A percentile compares a stretch with the other conserved stretches of the same genome.
Conservation (phyloP, 345 rosid genomes). For the Noccaea bulbosa region DNA sequence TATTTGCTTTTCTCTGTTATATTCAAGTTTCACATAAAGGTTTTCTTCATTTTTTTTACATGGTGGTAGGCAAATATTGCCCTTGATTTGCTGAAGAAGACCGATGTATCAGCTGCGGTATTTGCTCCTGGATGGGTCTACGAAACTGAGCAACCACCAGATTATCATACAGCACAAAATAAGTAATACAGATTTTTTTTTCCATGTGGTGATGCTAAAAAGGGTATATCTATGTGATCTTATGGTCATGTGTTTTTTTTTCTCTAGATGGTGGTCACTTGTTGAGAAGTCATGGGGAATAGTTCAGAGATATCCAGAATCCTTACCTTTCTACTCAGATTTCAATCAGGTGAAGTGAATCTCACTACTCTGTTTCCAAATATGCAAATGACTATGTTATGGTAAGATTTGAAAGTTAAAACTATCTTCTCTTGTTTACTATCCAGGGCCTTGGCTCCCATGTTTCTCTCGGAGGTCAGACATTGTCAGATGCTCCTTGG, state of each 20-base stretch:
- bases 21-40: background rate
- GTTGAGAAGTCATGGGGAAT: constrained; percentile 81
- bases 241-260: constrained; percentile 17
- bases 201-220: constrained; percentile 9
- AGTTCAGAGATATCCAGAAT: constrained; percentile 59
- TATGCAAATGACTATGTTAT: background rate
- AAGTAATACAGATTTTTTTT: constrained; percentile 45
- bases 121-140: constrained; percentile 96
- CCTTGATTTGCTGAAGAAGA: constrained; percentile 68
- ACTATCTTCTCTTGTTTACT: constrained; percentile 9
- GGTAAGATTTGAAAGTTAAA: constrained; percentile 5
- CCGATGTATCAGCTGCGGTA: constrained; percentile 73
- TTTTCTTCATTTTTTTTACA: background rate
- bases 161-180: constrained; percentile 77
- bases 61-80: constrained; percentile 67
- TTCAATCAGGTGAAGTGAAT: constrained; percentile 61
- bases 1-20: background rate
- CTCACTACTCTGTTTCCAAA: background rate
- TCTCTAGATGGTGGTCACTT: constrained; percentile 80
- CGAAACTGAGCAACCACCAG: constrained; percentile 69
- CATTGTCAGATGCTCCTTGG: constrained; percentile 55
- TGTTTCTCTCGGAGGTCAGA: constrained; percentile 54
- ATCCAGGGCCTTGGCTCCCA: constrained; percentile 74
- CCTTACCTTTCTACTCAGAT: constrained; percentile 71
- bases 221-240: constrained; percentile 1